Conservation (phyloP, 192 early-diverging fungal species). For the Coemansia sp. region DNA sequence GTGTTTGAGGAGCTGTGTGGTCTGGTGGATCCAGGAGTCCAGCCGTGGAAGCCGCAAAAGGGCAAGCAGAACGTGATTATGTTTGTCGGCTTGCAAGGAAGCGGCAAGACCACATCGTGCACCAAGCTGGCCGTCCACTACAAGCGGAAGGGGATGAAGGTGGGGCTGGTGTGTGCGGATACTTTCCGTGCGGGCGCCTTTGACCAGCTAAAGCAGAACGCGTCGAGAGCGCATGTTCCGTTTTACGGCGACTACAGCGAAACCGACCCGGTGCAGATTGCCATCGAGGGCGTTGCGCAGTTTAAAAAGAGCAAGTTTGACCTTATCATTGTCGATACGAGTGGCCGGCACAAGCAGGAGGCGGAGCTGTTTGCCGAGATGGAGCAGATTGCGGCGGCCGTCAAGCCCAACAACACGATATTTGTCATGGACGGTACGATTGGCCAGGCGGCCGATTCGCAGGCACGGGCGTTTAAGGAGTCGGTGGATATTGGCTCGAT, state of each 20-base stretch:
- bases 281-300: constrained; percentile 87
- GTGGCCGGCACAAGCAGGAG: constrained; percentile 94
- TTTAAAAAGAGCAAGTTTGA: constrained; percentile 93
- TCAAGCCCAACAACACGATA: constrained; percentile 84
- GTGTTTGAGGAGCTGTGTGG: constrained; percentile 87
- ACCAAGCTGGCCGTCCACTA: constrained; percentile 92
- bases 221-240: constrained; percentile 95
- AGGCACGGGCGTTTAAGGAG: constrained; percentile 90
- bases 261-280: constrained; percentile 87
- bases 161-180: constrained; percentile 88
- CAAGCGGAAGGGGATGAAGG: constrained; percentile 92
- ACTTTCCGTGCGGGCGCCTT: constrained; percentile 98
- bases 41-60: constrained; percentile 84
- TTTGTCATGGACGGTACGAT: constrained; percentile 99
- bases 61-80: constrained; percentile 84
- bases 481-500: constrained; percentile 92
- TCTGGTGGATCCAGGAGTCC: constrained; percentile 83
- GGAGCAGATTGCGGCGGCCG: constrained; percentile 85
- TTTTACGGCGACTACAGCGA: constrained; percentile 92
- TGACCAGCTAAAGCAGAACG: constrained; percentile 98
- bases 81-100: constrained; percentile 97
- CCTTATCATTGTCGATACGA: constrained; percentile 98
- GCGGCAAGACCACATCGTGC: constrained; percentile 95
- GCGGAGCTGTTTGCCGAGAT: constrained; percentile 93
- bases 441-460: constrained; percentile 92